phyloP scores from a whole-genome alignment of 805 yeast species.

The Candida methanosorbosa region DNA sequence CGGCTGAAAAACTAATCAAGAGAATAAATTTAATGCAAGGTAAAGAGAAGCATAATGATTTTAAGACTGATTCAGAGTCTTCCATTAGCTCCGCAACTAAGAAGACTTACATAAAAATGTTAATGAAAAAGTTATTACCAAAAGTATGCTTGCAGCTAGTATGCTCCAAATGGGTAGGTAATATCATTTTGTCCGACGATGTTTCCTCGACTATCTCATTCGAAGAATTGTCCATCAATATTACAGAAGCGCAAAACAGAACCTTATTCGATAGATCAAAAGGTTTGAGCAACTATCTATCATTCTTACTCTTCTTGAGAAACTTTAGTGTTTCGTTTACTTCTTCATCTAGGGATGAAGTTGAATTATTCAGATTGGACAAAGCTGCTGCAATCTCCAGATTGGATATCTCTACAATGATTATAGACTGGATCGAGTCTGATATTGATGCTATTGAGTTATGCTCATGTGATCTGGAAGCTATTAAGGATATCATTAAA shows the following conservation, averaged over 20 bases:
- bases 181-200: not conserved
- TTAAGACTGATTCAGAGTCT: not conserved
- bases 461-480: slow-evolving; percentile 4
- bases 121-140: not conserved
- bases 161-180: not conserved
- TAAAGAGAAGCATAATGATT: no score
- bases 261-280: not conserved
- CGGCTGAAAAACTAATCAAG: not conserved
- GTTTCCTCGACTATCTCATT: not conserved
- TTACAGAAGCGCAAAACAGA: not conserved
- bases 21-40: not conserved
- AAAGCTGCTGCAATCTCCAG: not conserved
- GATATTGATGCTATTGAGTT: slow-evolving; percentile 7
- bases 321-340: not conserved
- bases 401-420: not conserved
- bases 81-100: not conserved
- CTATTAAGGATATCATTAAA: no score
- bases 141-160: not conserved
- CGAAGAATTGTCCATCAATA: not conserved
- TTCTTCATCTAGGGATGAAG: not conserved
- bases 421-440: not conserved
- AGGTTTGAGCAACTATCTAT: no score
- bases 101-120: not conserved
- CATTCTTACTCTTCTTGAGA: not conserved
- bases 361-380: not conserved